Percentiles rank a stretch among this genome's conserved stretches.
phyloP scores from a whole-genome alignment of 2,329 filamentous ascomycete genomes.

The Cladophialophora chaetospira region DNA sequence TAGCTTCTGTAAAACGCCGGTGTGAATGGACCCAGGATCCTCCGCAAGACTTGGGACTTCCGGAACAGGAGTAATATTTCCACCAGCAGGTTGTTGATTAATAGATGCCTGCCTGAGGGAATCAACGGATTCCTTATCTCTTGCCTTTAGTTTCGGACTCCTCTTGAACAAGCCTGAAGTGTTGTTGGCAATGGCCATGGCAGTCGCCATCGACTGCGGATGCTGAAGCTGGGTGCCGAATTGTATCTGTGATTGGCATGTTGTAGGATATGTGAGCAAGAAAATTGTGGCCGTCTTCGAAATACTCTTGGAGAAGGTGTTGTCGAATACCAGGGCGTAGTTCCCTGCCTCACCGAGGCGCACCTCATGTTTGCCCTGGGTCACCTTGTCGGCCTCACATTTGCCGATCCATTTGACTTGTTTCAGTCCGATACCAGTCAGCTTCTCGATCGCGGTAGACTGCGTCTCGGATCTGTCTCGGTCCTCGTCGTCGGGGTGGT shows the following conservation, averaged over 20 bases:
- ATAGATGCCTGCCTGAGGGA: constrained; percentile 46
- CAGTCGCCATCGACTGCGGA: constrained; percentile 55
- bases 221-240: constrained; percentile 51
- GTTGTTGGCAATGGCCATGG: constrained; percentile 35
- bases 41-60: constrained; percentile 13
- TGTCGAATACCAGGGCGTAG: constrained; percentile 97
- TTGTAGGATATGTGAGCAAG: constrained; percentile 88
- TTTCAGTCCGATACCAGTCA: constrained; percentile 63
- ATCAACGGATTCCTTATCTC: constrained; percentile 53
- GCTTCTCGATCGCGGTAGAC: constrained; percentile 69
- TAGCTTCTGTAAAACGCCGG: constrained; percentile 83
- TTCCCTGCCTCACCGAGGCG: constrained; percentile 75
- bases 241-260: constrained; percentile 51
- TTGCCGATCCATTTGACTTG: constrained; percentile 80
- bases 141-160: constrained; percentile 46
- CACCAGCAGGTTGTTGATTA: constrained; percentile 19
- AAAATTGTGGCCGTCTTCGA: constrained; percentile 96
- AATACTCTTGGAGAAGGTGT: constrained; percentile 94
- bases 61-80: constrained; percentile 13
- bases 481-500: constrained; percentile 37
- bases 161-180: constrained; percentile 22
- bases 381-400: constrained; percentile 94
- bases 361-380: constrained; percentile 86
- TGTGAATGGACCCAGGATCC: constrained; percentile 64
- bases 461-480: constrained; percentile 39